Percentiles rank a stretch among this genome's conserved stretches.
Conservation (phyloP, 75 land plant species). For the Larix kaempferi region DNA sequence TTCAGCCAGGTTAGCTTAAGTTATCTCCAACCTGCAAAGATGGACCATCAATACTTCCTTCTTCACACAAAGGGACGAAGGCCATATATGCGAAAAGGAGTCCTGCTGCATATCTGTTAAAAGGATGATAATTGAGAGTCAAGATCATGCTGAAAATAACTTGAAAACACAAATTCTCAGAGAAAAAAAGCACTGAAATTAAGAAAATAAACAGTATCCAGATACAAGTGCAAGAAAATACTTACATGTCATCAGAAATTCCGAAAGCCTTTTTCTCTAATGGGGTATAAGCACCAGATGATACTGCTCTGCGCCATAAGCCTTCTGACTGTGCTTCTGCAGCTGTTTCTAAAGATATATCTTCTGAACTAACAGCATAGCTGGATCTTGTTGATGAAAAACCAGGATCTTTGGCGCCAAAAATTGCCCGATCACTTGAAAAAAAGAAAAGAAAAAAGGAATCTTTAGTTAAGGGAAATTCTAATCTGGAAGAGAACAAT, state of each 20-base stretch:
- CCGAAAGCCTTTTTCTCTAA: slow-evolving; percentile 83
- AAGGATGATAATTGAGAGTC: neutral
- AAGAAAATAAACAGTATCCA: neutral
- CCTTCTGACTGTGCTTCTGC: slow-evolving; percentile 62
- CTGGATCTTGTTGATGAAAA: neutral
- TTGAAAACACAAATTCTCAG: slow-evolving; percentile 5
- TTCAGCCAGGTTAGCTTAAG: neutral
- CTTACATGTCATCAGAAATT: slow-evolving; percentile 95
- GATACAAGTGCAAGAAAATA: neutral
- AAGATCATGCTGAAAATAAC: slow-evolving; percentile 1
- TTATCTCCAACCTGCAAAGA: slow-evolving; percentile 68
- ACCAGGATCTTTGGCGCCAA: slow-evolving; percentile 1
- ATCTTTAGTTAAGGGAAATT: neutral
- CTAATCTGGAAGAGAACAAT: neutral
- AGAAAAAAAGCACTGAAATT: neutral
- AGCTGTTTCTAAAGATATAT: slow-evolving; percentile 35
- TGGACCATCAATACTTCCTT: slow-evolving; percentile 80
- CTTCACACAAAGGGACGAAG: slow-evolving; percentile 84
- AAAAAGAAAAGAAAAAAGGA: neutral
- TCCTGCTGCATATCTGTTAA: slow-evolving; percentile 87
- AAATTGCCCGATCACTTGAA: slow-evolving; percentile 7
- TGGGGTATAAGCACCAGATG: slow-evolving; percentile 79
- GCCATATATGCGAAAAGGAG: slow-evolving; percentile 92
- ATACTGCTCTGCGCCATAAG: slow-evolving; percentile 80
- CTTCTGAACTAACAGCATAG: slow-evolving; percentile 19